Base-by-base conservation (phyloP, 192 early-diverging fungal species). In the Backusella parvicylindrica region DNA sequence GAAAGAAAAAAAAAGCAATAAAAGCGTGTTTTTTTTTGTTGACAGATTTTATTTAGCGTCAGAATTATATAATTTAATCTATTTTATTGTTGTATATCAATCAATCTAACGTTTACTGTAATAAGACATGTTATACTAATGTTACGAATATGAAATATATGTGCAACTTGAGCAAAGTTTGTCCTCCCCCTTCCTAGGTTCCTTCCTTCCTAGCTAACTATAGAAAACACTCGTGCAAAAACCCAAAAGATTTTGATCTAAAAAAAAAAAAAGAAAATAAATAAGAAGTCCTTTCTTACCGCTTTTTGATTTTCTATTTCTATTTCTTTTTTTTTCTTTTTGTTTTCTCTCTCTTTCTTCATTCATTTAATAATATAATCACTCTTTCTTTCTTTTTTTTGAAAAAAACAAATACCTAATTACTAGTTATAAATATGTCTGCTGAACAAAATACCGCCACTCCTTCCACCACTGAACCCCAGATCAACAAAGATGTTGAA, bases 151-250 rank as follows among this genome's bases (percentile, higher is more conserved):
- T 28, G 50, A 56, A 47, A n/a, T 47, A 8, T 56, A 3, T 67
- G 65, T 67, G 18, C 35, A 67, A 67, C 65, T 56, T 56, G 21
- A 56, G 50, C 50, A 21, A 56, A 26, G 26, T 56, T 56, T 37
- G 30, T 67, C 65, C 30, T 18, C 65, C 30, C 11, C 23, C n/a
- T 50, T 50, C 49, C 49, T 50, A 21, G 49, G 40, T 50, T 21
- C 49, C 49, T 50, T 50, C 23, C 21, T 56, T 56, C 50, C 50
- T 56, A 56, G 50, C 50, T 26, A 21, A 56, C 23, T 56, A 56
- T 56, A 56, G 50, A 56, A 56, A 56, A 56, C 50, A 56, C 50
- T 56, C 50, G 50, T 56, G 50, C 50, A 56, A 56, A 56, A 56
- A 56, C 21, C 50, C 23, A 26, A 56, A 21, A 56, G n/a, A 47